Evolutionary conservation across 2,329 filamentous ascomycete genomes (phyloP), one percentile per base, ranked within the genome.

Genomic region (Amylocarpus encephaloides): DNA sequence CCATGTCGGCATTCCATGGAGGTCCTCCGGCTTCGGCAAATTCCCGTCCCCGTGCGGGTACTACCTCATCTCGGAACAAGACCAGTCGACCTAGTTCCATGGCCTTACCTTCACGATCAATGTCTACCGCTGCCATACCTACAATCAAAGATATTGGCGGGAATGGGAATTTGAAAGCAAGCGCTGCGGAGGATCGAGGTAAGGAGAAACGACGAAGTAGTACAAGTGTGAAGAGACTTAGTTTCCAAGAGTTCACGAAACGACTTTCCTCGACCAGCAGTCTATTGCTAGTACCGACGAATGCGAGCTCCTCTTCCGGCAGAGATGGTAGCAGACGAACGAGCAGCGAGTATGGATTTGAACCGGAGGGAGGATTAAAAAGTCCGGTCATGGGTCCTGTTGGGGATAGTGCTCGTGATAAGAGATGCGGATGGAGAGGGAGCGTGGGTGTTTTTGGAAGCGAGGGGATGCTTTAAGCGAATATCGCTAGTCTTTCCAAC

Each of bases 211-310:
- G 76, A 30, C 69, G 71, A 43, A 82, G 79, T 26, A 69, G 69
- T 36, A 76, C 74, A 10, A 80, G 75, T 62, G 68, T 69, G 42
- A 82, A 82, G 68, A 72, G 77, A 52, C 71, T 80, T 49, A 81
- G 77, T 67, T 80, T 83, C 57, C 77, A 73, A 58, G 80, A 84
- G 48, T 79, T 82, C 55, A 76, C 78, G 42, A 79, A 78, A 63
- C 71, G 78, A 54, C 64, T 83, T 48, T 82, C 78, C 58, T 81
- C 76, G 63, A 81, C 78, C 46, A 81, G 77, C 62, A 81, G 75
- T 64, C 67, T 81, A 61, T 69, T 83, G 47, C 70, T 82, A 41
- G 71, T 80, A 49, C 77, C 82, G 68, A 77, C 77, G 53, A 80
- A 80, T 62, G 69, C 71, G 5, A 61, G 57, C 22, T 62, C 62